Percentiles rank a stretch among this genome's conserved stretches.
Conservation (phyloP, 2,329 filamentous ascomycete species). For the Botryotinia calthae region DNA sequence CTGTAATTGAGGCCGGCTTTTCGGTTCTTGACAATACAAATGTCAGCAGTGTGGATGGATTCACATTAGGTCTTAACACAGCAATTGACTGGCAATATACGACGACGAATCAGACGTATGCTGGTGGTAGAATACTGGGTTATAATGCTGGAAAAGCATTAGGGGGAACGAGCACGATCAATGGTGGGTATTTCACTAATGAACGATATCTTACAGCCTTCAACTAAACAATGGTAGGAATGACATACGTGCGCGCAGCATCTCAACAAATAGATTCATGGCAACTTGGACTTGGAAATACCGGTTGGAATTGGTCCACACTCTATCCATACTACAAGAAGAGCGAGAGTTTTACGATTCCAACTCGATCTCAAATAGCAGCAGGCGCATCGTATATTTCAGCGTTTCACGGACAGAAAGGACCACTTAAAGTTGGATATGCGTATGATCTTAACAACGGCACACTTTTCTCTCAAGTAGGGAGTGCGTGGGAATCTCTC, state of each 20-base stretch:
- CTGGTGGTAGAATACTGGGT: constrained; percentile 15
- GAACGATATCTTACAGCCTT: background rate
- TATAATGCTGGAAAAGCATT: constrained; percentile 27
- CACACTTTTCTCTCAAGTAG: constrained; percentile 15
- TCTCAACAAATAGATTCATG: constrained; percentile 45
- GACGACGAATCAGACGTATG: constrained; percentile 23
- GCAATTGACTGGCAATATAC: constrained; percentile 29
- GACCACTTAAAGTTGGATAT: constrained; percentile 28
- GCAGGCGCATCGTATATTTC: constrained; percentile 23
- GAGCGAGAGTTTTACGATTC: constrained; percentile 30
- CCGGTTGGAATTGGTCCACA: constrained; percentile 44
- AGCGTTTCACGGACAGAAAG: constrained; percentile 23
- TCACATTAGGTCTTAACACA: constrained; percentile 23
- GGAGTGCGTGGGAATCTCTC: constrained; percentile 20
- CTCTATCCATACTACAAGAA: constrained; percentile 47
- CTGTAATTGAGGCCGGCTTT: constrained; percentile 31
- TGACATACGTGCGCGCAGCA: constrained; percentile 28
- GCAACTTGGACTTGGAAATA: constrained; percentile 41
- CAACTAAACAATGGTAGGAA: constrained; percentile 40
- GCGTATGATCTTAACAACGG: constrained; percentile 22
- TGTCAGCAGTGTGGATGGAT: constrained; percentile 24
- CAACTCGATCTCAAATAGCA: constrained; percentile 26
- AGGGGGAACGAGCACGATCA: constrained; percentile 27
- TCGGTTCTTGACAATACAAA: constrained; percentile 24
- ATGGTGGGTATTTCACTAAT: constrained; percentile 37